Base-by-base conservation (phyloP, 305 asterid species). In the Stenogyne calaminthoides region DNA sequence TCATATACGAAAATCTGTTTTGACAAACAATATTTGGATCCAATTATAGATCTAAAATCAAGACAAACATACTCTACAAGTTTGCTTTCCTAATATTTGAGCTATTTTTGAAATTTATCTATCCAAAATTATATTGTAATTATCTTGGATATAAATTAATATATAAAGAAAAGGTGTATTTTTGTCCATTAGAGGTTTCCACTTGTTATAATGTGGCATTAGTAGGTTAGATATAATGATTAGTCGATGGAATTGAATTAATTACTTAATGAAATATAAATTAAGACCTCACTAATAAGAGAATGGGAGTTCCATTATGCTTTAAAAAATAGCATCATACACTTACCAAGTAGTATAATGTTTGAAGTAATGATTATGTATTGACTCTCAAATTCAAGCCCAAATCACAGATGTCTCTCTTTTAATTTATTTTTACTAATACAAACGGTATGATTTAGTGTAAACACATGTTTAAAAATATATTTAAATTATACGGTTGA, bases 141-240 rank as follows among this genome's bases (percentile, higher is more conserved):
- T 20, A 22, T 57, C 15, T 10, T 22, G 18, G 10, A 25, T 57
- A 57, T 57, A 15, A 9, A 27, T 27, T 27, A 16, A 29, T 12
- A 60, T 6, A 7, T n/a, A 32, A 27, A 3, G 11, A 58, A 58
- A 4, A 7, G 27, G 22, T 4, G n/a, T 15, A 29, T 14, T 46
- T 71, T 27, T 36, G 64, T 25, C 14, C 42, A 58, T 11, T 12
- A 52, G 54, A 57, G 47, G 42, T 19, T 77, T 60, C 75, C 67
- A 66, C 55, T 69, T 60, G 16, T 10, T 67, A 18, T 27, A 22
- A 7, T 16, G 44, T 73, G 78, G 39, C 37, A 55, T 37, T 72
- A 76, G 76, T 55, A 59, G 61, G 61, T 51, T 70, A 78, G 73
- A 70, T 55, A 67, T 58, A 81, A 82, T 78, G 78, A 80, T 84